These are phyloP conservation scores for Ceratocystis diversiconidia DNA, from an alignment of 2,329 filamentous ascomycete genomes.

Conservation along the genomic window DNA sequence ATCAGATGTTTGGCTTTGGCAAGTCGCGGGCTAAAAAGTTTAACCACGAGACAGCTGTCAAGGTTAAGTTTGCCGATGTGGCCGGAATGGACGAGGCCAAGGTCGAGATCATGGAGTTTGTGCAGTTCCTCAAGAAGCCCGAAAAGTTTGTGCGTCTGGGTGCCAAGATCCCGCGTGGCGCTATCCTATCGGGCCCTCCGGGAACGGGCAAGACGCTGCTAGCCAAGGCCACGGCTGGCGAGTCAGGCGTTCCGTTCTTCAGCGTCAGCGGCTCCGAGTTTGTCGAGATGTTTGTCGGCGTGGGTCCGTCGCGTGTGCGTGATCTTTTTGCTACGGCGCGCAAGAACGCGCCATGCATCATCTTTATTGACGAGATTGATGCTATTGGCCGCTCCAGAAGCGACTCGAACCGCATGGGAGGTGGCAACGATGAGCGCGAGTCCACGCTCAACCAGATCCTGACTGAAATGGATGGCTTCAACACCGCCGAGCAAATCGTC, in stretches of 20 bases:
- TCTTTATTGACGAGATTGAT: constrained; percentile 99
- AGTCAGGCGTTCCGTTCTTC: constrained; percentile 95
- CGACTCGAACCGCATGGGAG: constrained; percentile 56
- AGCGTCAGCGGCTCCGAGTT: constrained; percentile 98
- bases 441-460: constrained; percentile 95
- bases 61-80: constrained; percentile 93
- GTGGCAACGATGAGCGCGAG: constrained; percentile 94
- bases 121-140: constrained; percentile 89
- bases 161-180: constrained; percentile 93
- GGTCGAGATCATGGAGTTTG: constrained; percentile 97
- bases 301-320: constrained; percentile 86
- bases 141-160: constrained; percentile 85
- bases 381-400: constrained; percentile 84
- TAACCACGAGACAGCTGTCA: constrained; percentile 91
- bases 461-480: constrained; percentile 99
- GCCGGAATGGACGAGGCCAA: constrained; percentile 98
- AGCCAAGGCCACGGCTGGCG: constrained; percentile 92
- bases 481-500: constrained; percentile 89
- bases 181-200: constrained; percentile 91
- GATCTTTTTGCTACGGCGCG: constrained; percentile 89
- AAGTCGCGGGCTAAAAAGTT: constrained; percentile 94
- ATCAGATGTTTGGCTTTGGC: constrained; percentile 87
- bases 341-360: constrained; percentile 94
- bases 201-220: constrained; percentile 97
- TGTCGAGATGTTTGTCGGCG: constrained; percentile 99